phyloP scores from a whole-genome alignment of 2,329 filamentous ascomycete species.

The Ceratocystis cubensis region DNA sequence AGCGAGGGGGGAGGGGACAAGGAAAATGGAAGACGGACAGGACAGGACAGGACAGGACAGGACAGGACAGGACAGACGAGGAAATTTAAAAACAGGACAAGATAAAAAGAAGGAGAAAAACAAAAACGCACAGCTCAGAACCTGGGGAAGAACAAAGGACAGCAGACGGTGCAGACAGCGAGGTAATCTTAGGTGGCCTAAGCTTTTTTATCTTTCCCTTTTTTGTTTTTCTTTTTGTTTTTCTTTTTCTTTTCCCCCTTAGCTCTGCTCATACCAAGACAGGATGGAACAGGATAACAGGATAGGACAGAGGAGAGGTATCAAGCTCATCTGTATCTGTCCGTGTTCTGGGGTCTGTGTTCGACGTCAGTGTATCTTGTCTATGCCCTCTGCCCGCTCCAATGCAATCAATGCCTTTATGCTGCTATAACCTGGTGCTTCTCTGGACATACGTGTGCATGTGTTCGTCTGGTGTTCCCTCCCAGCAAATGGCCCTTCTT shows the following conservation, averaged over 20 bases:
- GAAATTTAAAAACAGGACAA: neutral
- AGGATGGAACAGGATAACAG: neutral
- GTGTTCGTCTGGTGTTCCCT: neutral
- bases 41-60: neutral
- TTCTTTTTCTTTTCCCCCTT: neutral
- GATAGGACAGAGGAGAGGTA: neutral
- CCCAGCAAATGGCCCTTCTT: neutral
- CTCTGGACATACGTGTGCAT: neutral
- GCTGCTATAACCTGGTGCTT: neutral
- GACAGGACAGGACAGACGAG: neutral
- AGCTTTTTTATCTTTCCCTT: neutral
- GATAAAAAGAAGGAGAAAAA: neutral
- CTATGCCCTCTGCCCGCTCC: neutral
- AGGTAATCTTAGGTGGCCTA: neutral
- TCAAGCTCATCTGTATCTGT: conserved; percentile 3
- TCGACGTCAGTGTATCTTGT: neutral
- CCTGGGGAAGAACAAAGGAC: conserved; percentile 8
- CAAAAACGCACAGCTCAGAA: conserved; percentile 5
- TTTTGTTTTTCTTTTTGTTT: neutral
- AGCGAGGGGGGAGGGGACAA: neutral
- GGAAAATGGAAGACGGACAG: neutral
- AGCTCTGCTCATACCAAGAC: neutral
- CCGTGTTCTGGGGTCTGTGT: neutral
- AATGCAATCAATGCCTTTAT: neutral
- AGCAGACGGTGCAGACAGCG: neutral